Evolutionary conservation across 1,284 basidiomycete genomes (phyloP).

Genomic region (Omphalotus olearius): DNA sequence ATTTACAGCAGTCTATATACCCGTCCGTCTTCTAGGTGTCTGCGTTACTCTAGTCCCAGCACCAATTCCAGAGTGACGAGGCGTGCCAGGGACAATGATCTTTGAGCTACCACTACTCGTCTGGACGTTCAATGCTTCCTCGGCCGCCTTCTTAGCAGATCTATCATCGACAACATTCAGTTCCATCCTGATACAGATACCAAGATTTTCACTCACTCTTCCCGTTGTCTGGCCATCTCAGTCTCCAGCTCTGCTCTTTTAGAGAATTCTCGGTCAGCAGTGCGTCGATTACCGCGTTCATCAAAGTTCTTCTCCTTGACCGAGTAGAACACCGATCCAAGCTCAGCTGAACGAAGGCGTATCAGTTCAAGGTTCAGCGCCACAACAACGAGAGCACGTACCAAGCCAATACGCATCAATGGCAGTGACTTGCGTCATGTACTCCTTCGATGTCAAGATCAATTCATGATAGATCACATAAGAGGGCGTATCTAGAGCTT

Average conservation of each 20-base stretch:
- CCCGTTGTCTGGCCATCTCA: constrained; percentile 83
- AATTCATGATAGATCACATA: constrained; percentile 98
- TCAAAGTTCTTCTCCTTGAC: constrained; percentile 96
- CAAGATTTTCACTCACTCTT: constrained; percentile 57
- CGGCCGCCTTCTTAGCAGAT: constrained; percentile 58
- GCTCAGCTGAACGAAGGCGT: constrained; percentile 58
- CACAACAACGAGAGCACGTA: constrained; percentile 25
- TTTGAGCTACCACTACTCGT: constrained; percentile 55
- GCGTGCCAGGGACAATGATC: constrained; percentile 79
- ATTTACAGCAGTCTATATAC: constrained; percentile 25
- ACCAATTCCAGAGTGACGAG: constrained; percentile 69
- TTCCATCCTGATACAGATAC: background rate
- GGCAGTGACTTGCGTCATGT: constrained; percentile 96
- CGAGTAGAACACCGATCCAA: constrained; percentile 93
- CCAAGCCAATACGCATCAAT: constrained; percentile 95
- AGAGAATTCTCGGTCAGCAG: constrained; percentile 85
- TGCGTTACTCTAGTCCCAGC: constrained; percentile 58
- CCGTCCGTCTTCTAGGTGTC: constrained; percentile 58
- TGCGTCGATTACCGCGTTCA: constrained; percentile 67
- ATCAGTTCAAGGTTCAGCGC: background rate
- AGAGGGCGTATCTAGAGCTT: constrained; percentile 78
- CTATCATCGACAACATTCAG: constrained; percentile 31
- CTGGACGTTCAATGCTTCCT: constrained; percentile 60
- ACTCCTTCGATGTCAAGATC: constrained; percentile 91
- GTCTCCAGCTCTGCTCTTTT: constrained; percentile 86